phyloP scores from a whole-genome alignment of 2,329 filamentous ascomycete genomes.

The Bipolaris gigantea region DNA sequence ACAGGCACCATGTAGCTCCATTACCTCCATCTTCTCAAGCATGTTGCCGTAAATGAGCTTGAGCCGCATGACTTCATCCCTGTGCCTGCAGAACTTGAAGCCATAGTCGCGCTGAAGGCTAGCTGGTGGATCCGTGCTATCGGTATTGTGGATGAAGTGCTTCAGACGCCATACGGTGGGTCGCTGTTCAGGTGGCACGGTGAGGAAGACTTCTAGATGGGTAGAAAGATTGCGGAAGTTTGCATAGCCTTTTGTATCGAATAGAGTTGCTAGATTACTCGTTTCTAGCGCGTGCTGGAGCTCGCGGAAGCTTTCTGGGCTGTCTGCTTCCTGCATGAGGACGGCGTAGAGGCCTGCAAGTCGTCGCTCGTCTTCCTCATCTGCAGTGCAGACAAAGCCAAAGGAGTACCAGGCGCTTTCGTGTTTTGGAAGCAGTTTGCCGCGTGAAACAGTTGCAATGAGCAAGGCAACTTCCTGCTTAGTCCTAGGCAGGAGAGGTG shows the following conservation, averaged over 20 bases:
- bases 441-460: not conserved
- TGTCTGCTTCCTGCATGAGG: slow-evolving; percentile 4
- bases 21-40: slow-evolving; percentile 1
- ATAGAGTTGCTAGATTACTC: slow-evolving; percentile 1
- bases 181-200: not conserved
- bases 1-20: slow-evolving; percentile 19
- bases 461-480: slow-evolving; percentile 13
- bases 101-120: slow-evolving; percentile 26
- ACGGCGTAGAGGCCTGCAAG: slow-evolving; percentile 15
- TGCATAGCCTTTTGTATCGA: slow-evolving; percentile 9
- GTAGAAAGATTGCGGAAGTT: slow-evolving; percentile 9
- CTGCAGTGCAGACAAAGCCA: slow-evolving; percentile 16
- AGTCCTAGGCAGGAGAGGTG: not conserved
- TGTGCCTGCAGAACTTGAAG: slow-evolving; percentile 11
- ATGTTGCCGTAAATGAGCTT: slow-evolving; percentile 20
- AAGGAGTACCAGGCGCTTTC: slow-evolving; percentile 19
- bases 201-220: slow-evolving; percentile 16
- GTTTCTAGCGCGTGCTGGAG: slow-evolving; percentile 13
- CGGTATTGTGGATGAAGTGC: slow-evolving; percentile 15
- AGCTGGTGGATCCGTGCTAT: slow-evolving; percentile 9
- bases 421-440: not conserved
- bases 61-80: slow-evolving; percentile 20
- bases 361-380: slow-evolving; percentile 1
- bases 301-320: slow-evolving; percentile 5
- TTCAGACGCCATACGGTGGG: slow-evolving; percentile 19